These are phyloP conservation scores for Noccaea bulbosa DNA, from an alignment of 345 rosid genomes.

Conservation along the genomic window DNA sequence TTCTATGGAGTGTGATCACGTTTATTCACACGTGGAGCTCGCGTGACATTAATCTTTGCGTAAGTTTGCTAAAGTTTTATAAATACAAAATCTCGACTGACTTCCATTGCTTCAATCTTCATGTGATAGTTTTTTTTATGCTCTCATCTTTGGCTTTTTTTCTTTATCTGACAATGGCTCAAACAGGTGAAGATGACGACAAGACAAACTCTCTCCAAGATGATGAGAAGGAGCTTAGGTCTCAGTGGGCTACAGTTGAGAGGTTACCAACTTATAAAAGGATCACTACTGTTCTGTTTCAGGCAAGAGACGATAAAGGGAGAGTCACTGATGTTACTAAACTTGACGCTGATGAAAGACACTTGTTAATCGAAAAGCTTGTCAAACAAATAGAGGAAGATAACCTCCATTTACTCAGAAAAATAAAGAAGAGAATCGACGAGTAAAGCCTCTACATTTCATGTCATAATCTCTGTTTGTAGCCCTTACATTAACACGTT, in stretches of 20 bases:
- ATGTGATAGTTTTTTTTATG: slow-evolving; percentile 5
- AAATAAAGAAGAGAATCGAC: slow-evolving; percentile 53
- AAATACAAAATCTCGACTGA: not conserved
- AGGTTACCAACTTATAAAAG: slow-evolving; percentile 58
- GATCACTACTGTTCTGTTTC: slow-evolving; percentile 49
- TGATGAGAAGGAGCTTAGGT: slow-evolving; percentile 40
- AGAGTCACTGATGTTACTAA: slow-evolving; percentile 53
- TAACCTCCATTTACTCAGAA: slow-evolving; percentile 50
- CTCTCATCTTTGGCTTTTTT: not conserved
- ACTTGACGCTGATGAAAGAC: slow-evolving; percentile 52
- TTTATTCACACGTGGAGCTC: slow-evolving; percentile 32
- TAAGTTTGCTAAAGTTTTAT: slow-evolving; percentile 17
- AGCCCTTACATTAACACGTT: not conserved
- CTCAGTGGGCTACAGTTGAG: slow-evolving; percentile 62
- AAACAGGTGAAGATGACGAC: slow-evolving; percentile 24
- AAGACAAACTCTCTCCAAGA: slow-evolving; percentile 17
- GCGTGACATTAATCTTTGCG: slow-evolving; percentile 5
- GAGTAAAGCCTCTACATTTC: slow-evolving; percentile 44
- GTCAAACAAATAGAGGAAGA: slow-evolving; percentile 57
- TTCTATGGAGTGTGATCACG: slow-evolving; percentile 25
- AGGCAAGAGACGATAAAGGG: slow-evolving; percentile 35
- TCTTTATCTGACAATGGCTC: slow-evolving; percentile 22
- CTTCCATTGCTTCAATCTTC: slow-evolving; percentile 14
- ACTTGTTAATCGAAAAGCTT: slow-evolving; percentile 57
- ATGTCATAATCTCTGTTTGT: slow-evolving; percentile 1